Evolutionary conservation across 1,284 basidiomycete species (phyloP).

Genomic region (Naganishia sp.): DNA sequence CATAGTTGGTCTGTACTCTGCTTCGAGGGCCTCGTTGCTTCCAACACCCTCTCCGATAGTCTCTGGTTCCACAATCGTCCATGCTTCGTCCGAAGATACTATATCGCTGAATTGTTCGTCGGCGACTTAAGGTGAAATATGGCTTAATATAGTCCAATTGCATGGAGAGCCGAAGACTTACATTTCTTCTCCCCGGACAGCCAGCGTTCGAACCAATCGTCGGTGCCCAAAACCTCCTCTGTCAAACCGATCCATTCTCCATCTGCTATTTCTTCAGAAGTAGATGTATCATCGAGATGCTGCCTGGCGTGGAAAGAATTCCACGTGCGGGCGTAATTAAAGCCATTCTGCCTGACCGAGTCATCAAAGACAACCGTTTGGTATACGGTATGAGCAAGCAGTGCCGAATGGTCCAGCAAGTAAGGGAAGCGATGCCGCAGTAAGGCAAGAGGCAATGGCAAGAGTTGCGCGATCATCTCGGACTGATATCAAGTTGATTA

Average conservation of each 20-base stretch:
- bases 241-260: conserved; percentile 72
- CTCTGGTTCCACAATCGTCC: conserved; percentile 68
- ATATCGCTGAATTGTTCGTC: conserved; percentile 79
- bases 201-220: conserved; percentile 90
- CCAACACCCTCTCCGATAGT: conserved; percentile 52
- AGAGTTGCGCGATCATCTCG: conserved; percentile 72
- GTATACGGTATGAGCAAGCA: conserved; percentile 93
- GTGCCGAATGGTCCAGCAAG: conserved; percentile 73
- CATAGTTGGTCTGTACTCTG: conserved; percentile 62
- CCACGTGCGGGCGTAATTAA: conserved; percentile 61
- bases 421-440: conserved; percentile 71
- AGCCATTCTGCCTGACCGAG: conserved; percentile 73
- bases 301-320: conserved; percentile 7
- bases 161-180: conserved; percentile 55
- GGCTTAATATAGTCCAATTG: background rate
- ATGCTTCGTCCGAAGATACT: conserved; percentile 77
- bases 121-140: conserved; percentile 60
- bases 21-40: conserved; percentile 54
- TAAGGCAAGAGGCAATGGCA: conserved; percentile 71
- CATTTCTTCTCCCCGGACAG: conserved; percentile 80
- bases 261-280: conserved; percentile 28
- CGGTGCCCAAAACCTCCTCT: conserved; percentile 75
- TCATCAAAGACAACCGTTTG: conserved; percentile 87
- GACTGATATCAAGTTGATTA: conserved; percentile 57
- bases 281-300: conserved; percentile 40